Evolutionary conservation across 768 basidiomycete species (phyloP).

Genomic region (Hygrocybe coccinea): DNA sequence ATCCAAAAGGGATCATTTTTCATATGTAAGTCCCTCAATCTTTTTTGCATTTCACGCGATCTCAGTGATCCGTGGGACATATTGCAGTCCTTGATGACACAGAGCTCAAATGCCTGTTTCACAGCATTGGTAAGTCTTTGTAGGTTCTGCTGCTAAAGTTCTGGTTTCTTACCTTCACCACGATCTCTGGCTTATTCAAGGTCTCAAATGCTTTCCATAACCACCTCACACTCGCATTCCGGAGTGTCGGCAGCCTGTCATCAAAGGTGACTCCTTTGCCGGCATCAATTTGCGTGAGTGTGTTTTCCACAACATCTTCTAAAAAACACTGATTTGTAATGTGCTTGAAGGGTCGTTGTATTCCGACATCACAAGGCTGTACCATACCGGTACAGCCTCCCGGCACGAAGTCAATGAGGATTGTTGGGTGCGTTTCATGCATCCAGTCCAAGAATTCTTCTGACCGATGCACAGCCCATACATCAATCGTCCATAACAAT

Average conservation of each 20-base stretch:
- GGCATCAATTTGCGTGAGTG: not conserved
- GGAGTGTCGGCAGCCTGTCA: slow-evolving; percentile 4
- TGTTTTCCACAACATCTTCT: not conserved
- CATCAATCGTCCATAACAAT: slow-evolving; percentile 28
- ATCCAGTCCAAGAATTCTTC: slow-evolving; percentile 35
- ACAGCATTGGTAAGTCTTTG: no score
- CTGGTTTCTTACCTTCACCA: no score
- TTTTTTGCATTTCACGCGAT: slow-evolving; percentile 2
- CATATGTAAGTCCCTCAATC: not conserved
- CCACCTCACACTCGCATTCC: not conserved
- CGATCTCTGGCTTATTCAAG: no score
- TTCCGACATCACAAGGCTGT: no score
- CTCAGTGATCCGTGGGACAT: not conserved
- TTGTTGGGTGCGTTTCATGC: slow-evolving; percentile 20
- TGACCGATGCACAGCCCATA: slow-evolving; percentile 37
- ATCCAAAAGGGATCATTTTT: not conserved
- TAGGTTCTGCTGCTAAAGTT: no score
- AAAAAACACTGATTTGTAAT: slow-evolving; percentile 16
- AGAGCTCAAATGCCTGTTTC: no score
- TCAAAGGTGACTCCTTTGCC: not conserved
- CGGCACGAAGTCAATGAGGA: slow-evolving; percentile 31
- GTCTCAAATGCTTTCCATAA: no score
- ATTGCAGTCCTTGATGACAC: not conserved
- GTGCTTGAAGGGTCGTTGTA: no score
- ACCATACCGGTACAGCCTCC: slow-evolving; percentile 31